phyloP scores from a whole-genome alignment of 2,329 filamentous ascomycete species.

The Fusarium fujikuroi region DNA sequence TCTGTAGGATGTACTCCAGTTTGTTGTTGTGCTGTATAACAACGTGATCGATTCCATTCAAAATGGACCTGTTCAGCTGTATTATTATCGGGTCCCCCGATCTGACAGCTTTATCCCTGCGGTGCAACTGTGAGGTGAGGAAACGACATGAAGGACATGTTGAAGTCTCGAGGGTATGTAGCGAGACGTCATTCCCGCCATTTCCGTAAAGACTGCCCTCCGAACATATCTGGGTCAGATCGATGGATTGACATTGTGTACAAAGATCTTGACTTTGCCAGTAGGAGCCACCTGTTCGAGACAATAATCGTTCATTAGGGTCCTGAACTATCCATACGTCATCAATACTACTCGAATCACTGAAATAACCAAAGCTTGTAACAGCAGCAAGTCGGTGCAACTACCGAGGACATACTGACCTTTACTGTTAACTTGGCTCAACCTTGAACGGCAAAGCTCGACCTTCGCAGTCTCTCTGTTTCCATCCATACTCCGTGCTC shows the following conservation, averaged over 20 bases:
- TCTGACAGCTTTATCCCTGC: not conserved
- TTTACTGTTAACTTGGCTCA: not conserved
- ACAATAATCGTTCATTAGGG: not conserved
- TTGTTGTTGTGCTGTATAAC: accelerated
- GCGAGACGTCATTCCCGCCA: not conserved
- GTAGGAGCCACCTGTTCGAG: not conserved
- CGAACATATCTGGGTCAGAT: not conserved
- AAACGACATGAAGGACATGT: not conserved
- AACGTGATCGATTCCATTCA: not conserved
- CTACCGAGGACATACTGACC: not conserved
- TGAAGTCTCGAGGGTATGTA: not conserved
- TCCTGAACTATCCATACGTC: not conserved
- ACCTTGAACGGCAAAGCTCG: not conserved
- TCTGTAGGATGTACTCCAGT: not conserved
- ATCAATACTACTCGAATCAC: not conserved
- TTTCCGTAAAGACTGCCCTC: not conserved
- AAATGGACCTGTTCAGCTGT: not conserved
- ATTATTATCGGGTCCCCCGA: not conserved
- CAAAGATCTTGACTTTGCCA: not conserved
- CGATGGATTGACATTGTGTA: not conserved
- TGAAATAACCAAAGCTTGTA: no score
- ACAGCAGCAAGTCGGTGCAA: not conserved
- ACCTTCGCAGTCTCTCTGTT: not conserved
- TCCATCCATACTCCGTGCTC: not conserved
- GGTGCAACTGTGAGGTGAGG: not conserved